Conservation (phyloP, 768 basidiomycete genomes). For the Lentinula sp. region DNA sequence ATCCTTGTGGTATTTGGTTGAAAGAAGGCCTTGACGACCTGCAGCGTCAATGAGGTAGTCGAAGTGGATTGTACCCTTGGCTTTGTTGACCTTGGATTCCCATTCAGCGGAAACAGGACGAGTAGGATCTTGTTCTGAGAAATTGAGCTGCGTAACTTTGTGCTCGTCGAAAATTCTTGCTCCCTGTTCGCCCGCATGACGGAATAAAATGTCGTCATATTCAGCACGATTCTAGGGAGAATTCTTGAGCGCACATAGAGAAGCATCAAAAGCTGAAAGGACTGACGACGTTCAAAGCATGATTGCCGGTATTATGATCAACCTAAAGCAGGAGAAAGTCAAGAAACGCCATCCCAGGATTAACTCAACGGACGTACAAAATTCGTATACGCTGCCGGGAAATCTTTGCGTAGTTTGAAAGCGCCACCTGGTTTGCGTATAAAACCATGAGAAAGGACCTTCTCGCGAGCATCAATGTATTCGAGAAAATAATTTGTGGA, state of each 20-base stretch:
- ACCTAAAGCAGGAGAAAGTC: constrained; percentile 29
- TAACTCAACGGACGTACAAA: not conserved
- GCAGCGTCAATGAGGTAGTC: constrained; percentile 60
- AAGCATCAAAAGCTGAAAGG: no score
- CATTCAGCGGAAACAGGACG: constrained; percentile 22
- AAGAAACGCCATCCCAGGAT: not conserved
- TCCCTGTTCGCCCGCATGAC: constrained; percentile 44
- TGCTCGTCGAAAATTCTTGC: constrained; percentile 42
- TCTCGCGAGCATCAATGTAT: constrained; percentile 44
- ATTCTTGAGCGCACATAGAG: no score
- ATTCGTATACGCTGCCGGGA: not conserved
- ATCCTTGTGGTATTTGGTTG: constrained; percentile 52
- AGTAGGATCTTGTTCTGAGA: constrained; percentile 24
- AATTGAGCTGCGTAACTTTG: constrained; percentile 38
- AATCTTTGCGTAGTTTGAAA: constrained; percentile 46
- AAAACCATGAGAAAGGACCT: constrained; percentile 37
- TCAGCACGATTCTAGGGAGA: constrained; percentile 43
- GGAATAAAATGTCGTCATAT: constrained; percentile 51
- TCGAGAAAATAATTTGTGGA: constrained; percentile 44
- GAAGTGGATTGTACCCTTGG: constrained; percentile 39
- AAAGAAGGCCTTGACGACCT: constrained; percentile 54
- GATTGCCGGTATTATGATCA: constrained; percentile 38
- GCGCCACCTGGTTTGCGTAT: constrained; percentile 48
- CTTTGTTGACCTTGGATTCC: constrained; percentile 25
- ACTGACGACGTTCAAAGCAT: constrained; percentile 59